Evolutionary conservation across 2,329 filamentous ascomycete species (phyloP).

Genomic region (Scytalidium sp.): DNA sequence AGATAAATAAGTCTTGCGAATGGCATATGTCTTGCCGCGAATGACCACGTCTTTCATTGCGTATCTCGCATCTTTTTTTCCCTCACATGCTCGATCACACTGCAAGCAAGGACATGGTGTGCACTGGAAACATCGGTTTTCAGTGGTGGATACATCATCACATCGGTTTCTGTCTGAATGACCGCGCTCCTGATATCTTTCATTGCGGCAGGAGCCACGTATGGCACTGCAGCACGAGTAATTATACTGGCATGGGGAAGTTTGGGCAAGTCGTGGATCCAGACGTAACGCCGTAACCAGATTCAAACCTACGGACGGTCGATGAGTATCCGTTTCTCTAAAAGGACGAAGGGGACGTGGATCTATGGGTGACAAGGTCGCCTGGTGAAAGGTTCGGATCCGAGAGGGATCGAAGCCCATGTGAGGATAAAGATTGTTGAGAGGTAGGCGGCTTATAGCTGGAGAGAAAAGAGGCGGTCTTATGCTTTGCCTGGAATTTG

Average conservation of each 20-base stretch:
- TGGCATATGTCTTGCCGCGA: constrained; percentile 18
- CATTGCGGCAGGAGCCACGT: neutral
- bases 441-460: neutral
- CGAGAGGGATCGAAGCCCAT: neutral
- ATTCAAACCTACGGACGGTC: neutral
- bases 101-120: neutral
- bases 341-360: neutral
- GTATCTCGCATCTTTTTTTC: neutral
- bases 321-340: neutral
- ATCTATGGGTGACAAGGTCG: neutral
- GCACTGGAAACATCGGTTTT: neutral
- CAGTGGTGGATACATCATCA: neutral
- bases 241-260: neutral
- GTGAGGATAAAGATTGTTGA: neutral
- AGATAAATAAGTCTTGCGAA: constrained; percentile 19
- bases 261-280: neutral
- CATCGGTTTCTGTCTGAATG: neutral
- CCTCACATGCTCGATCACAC: neutral
- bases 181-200: neutral
- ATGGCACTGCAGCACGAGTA: neutral
- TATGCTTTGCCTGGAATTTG: neutral
- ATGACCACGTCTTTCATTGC: constrained; percentile 23
- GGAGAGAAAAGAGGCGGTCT: neutral
- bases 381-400: neutral
- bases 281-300: neutral